These are phyloP conservation scores for Tilletiopsis washingtonensis DNA, from an alignment of 1,284 basidiomycete species.

Conservation along the genomic window DNA sequence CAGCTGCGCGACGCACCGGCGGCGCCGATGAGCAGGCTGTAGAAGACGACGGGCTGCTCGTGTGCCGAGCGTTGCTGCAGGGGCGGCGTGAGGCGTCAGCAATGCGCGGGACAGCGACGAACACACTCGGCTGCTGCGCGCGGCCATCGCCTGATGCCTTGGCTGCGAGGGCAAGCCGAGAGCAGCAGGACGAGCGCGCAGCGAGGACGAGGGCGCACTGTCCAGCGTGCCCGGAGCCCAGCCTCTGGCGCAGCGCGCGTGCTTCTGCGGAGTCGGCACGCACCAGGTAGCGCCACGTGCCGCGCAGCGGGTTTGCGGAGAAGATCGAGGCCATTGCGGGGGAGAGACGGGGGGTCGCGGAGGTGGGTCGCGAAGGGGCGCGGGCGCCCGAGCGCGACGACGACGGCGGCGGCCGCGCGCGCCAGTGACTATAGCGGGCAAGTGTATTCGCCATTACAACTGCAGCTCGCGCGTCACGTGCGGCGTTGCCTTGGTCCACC, in stretches of 20 bases:
- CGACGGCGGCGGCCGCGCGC: too few species aligned
- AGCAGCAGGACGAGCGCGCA: neutral
- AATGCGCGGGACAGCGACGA: neutral
- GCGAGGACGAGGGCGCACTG: too few species aligned
- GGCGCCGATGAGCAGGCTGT: slow-evolving; percentile 66
- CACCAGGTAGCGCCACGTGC: slow-evolving; percentile 40
- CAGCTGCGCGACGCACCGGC: slow-evolving; percentile 29
- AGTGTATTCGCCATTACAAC: too few species aligned
- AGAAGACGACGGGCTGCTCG: slow-evolving; percentile 87
- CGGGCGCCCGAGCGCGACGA: too few species aligned
- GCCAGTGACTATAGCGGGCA: too few species aligned
- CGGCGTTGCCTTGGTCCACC: too few species aligned
- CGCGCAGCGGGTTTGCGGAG: slow-evolving; percentile 21
- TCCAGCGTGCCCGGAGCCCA: too few species aligned
- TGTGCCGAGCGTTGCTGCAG: slow-evolving; percentile 77
- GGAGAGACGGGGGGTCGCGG: too few species aligned
- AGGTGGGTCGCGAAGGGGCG: too few species aligned
- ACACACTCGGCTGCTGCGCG: neutral
- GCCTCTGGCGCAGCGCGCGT: neutral
- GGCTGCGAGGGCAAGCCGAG: neutral
- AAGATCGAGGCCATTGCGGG: too few species aligned
- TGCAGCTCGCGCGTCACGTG: too few species aligned
- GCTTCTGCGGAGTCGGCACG: slow-evolving; percentile 2
- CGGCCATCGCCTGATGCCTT: neutral
- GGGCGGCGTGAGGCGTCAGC: neutral